phyloP scores from a whole-genome alignment of 2,329 filamentous ascomycete species.

The Aspergillus transmontanensis region DNA sequence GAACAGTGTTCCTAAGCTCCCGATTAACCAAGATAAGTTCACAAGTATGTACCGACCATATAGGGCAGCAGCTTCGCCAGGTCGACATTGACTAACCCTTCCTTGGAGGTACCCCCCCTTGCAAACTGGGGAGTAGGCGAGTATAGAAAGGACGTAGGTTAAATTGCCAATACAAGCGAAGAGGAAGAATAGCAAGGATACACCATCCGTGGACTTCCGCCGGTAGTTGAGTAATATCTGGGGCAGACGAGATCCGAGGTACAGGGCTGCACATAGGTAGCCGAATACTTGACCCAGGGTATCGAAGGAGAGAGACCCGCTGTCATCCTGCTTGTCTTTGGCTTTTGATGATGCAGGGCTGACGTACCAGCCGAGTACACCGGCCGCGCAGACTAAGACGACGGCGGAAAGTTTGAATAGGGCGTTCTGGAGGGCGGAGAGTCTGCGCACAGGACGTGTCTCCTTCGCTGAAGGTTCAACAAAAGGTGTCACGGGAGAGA shows the following conservation, averaged over 20 bases:
- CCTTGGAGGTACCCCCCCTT: constrained; percentile 25
- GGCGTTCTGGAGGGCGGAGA: constrained; percentile 51
- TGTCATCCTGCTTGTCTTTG: constrained; percentile 31
- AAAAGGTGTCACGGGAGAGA: constrained; percentile 82
- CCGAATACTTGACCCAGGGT: constrained; percentile 86
- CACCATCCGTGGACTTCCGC: constrained; percentile 88
- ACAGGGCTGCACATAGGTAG: constrained; percentile 85
- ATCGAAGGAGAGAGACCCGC: constrained; percentile 64
- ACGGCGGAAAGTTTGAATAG: constrained; percentile 76
- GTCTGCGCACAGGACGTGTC: constrained; percentile 27
- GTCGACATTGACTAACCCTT: constrained; percentile 52
- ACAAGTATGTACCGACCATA: constrained; percentile 85
- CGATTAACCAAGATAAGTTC: constrained; percentile 87
- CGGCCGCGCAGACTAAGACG: constrained; percentile 79
- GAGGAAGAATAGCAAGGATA: constrained; percentile 92
- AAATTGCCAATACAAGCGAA: constrained; percentile 95
- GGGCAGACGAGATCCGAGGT: constrained; percentile 85
- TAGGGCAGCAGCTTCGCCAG: constrained; percentile 65
- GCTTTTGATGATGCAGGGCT: constrained; percentile 51
- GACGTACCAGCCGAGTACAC: constrained; percentile 83
- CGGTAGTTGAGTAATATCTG: constrained; percentile 91
- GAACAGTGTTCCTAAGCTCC: constrained; percentile 83
- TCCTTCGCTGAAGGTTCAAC: constrained; percentile 51
- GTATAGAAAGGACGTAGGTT: constrained; percentile 88
- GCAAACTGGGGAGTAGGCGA: constrained; percentile 83